These are phyloP conservation scores for Diaporthe vexans DNA, from an alignment of 2,329 filamentous ascomycete genomes.

Conservation along the genomic window DNA sequence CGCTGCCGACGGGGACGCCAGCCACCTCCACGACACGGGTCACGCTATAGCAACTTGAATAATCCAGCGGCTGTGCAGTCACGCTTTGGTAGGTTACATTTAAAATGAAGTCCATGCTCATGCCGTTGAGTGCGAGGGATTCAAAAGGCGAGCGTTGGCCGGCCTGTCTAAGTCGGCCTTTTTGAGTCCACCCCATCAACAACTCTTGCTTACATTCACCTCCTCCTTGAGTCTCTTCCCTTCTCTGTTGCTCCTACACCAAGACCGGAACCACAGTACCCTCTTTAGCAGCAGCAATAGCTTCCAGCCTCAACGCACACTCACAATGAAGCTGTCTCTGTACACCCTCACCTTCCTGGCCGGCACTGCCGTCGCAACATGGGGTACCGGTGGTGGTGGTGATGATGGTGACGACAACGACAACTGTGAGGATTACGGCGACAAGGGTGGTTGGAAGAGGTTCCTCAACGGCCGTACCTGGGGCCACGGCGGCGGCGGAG, in stretches of 20 bases:
- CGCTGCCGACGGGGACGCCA: constrained; percentile 25
- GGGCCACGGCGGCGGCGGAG: constrained; percentile 23
- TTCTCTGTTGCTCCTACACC: constrained; percentile 5
- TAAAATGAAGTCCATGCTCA: constrained; percentile 32
- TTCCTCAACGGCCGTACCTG: constrained; percentile 26
- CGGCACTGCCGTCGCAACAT: constrained; percentile 13
- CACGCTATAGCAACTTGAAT: constrained; percentile 28
- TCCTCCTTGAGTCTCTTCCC: not conserved
- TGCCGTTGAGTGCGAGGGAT: not conserved
- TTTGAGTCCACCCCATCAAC: not conserved
- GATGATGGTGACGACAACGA: not conserved
- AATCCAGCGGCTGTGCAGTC: constrained; percentile 23
- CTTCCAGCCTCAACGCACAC: not conserved
- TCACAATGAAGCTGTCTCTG: constrained; percentile 23
- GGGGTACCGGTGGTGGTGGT: not conserved
- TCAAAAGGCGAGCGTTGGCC: constrained; percentile 12
- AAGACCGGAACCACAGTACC: not conserved
- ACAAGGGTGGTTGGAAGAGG: constrained; percentile 30
- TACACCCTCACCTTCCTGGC: constrained; percentile 8
- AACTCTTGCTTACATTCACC: not conserved
- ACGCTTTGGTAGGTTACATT: constrained; percentile 21
- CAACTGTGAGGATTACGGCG: constrained; percentile 19
- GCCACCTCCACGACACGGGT: constrained; percentile 26
- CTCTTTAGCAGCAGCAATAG: constrained; percentile 3
- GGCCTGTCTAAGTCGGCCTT: no score